phyloP scores from a whole-genome alignment of 345 rosid genomes.

The Euclidium syriacum region DNA sequence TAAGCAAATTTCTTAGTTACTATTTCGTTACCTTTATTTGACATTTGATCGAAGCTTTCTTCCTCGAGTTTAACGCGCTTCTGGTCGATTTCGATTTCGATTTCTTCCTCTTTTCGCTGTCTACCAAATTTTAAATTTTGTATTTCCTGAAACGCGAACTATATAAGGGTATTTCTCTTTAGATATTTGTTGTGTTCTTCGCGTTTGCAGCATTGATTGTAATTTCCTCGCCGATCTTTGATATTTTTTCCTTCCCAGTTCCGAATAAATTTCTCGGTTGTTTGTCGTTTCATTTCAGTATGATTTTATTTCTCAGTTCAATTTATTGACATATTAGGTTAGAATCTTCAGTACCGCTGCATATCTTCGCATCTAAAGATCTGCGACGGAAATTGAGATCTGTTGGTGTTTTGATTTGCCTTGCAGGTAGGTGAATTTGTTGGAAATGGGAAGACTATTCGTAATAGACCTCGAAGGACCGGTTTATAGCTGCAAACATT shows the following conservation, averaged over 20 bases:
- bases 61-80: constrained; percentile 7
- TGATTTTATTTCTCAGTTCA: background rate
- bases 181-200: background rate
- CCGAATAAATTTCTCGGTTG: background rate
- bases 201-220: background rate
- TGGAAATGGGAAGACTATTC: constrained; percentile 65
- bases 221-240: background rate
- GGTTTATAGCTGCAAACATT: constrained; percentile 66
- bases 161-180: constrained; percentile 12
- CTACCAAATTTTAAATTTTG: background rate
- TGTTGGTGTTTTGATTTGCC: background rate
- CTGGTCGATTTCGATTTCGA: background rate
- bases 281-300: background rate
- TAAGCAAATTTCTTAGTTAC: no score
- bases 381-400: constrained; percentile 17
- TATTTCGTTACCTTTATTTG: constrained; percentile 1
- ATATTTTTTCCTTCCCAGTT: background rate
- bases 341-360: background rate
- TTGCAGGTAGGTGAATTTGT: constrained; percentile 25
- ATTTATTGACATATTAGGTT: background rate
- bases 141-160: background rate
- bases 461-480: constrained; percentile 52
- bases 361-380: background rate
- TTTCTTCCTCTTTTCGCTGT: background rate
- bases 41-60: constrained; percentile 9